Evolutionary conservation across 805 yeast genomes (phyloP).

Genomic region (Nematodospora valgi): DNA sequence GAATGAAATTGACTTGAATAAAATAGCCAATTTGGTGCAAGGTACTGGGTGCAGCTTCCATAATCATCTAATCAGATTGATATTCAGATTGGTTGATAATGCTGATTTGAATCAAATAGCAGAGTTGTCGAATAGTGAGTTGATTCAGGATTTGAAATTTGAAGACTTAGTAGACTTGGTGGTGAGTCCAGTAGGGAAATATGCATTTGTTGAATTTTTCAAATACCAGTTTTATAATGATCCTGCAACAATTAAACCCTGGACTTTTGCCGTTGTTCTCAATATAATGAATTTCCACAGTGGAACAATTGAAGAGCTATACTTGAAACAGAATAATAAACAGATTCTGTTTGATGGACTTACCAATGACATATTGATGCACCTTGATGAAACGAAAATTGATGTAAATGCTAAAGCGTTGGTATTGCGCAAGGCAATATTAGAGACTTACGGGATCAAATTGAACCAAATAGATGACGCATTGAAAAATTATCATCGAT

Average conservation of each 20-base stretch:
- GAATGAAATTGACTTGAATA: conserved; percentile 2
- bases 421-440: too few species aligned
- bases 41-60: too few species aligned
- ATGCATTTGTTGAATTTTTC: conserved; percentile 12
- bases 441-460: conserved; percentile 32
- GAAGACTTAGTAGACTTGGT: not conserved
- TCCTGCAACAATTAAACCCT: conserved; percentile 13
- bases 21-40: not conserved
- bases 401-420: too few species aligned
- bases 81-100: too few species aligned
- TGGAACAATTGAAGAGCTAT: not conserved
- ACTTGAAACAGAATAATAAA: not conserved
- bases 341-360: too few species aligned
- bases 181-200: not conserved
- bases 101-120: too few species aligned
- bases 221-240: conserved; percentile 11
- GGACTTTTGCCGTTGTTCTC: conserved; percentile 9
- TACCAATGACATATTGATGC: too few species aligned
- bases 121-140: too few species aligned
- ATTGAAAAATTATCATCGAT: conserved; percentile 36
- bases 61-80: too few species aligned
- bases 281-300: conserved; percentile 3
- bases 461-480: conserved; percentile 25
- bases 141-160: not conserved
- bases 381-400: too few species aligned